Evolutionary conservation across 2,329 filamentous ascomycete genomes (phyloP), one percentile per base, ranked within the genome.

Genomic region (Xylaria sp.): DNA sequence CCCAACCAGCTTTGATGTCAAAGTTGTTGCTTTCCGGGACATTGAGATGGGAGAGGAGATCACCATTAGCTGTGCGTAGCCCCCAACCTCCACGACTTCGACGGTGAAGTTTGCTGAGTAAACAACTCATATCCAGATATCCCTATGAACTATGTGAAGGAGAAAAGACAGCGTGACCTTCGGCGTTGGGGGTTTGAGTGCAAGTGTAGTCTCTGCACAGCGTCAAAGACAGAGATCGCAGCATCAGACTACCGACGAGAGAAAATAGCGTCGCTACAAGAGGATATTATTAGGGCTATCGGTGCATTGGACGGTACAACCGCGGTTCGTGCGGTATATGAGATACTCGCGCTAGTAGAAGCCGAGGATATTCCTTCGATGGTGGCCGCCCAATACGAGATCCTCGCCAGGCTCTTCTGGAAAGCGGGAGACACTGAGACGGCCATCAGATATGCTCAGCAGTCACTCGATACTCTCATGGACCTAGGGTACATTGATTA

Each of bases 141-240:
- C 42, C 72, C 74, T 7, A 25, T 78, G 11, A 76, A 77, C 49
- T 69, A 77, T 42, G 72, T 73, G 0, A 69, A 68, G 11, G 65
- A 70, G 20, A 73, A 76, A 22, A 73, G 78, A 38, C 72, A 74
- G 33, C 51, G 60, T 2, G 69, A 69, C 1, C 70, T 79, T 11
- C 63, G 70, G 49, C 73, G 73, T 9, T 80, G 78, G 78, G 73
- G 73, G 2, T 79, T 80, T 61, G 71, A 71, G 25, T 80, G 78
- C 68, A 69, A 63, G 13, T 80, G 78, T 61, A 65, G 67, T 11
- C 73, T 80, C 17, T 80, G 77, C 68, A 64, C 72, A 6, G 74
- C 73, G n/a, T 66, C 70, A 0, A 65, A 66, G 33, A 65, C 62
- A 0, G 74, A 74, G 22, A 58, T 73, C 11, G 72, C 71, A 5